Evolutionary conservation across 176 grass and related monocot species (phyloP), one percentile per base, ranked within the genome.

Genomic region (Avena sativa): DNA sequence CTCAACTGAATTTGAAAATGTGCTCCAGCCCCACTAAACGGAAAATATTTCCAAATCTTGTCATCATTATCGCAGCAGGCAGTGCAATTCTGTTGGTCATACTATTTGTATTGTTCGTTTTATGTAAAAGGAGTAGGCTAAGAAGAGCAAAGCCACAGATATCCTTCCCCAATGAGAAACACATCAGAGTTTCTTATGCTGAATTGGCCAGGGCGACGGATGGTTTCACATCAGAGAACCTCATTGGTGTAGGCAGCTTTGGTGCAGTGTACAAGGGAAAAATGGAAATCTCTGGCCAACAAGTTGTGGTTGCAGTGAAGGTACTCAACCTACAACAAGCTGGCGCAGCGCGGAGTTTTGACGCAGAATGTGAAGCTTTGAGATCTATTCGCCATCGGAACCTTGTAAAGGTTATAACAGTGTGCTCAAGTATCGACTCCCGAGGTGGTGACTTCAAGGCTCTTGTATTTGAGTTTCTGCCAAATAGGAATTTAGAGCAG

Each of bases 391-490:
- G 60, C 23, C 79, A 81, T 16, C 79, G 60, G 43, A 81, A 81
- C 23, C 59, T 81, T 50, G 79, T 81, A 43, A 81, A 81, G 43
- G 60, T 81, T 49, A 65, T 81, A 62, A 81, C 79, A 49, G 79
- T 46, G 9, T 81, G 79, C 60, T 81, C 79, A 21, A 81, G 59
- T 32, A 65, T 81, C 16, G 60, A 81, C 23, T 65, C 60, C 23
- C 79, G 44, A 26, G 79, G 79, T 15, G 15, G 43, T 9, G 40
- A 81, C 21, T 81, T 81, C 43, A 81, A 81, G 79, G 79, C 79
- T 28, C 43, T 81, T 49, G 79, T 81, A 6, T 81, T 65, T 65
- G 60, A 81, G 21, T 81, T 64, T 28, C 43, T 81, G 40, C 79
- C 79, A 49, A 81, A 81, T 64, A 44, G 60, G n/a, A 81, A 81